Conservation (phyloP, 768 basidiomycete genomes). For the Leccinum arenicola region DNA sequence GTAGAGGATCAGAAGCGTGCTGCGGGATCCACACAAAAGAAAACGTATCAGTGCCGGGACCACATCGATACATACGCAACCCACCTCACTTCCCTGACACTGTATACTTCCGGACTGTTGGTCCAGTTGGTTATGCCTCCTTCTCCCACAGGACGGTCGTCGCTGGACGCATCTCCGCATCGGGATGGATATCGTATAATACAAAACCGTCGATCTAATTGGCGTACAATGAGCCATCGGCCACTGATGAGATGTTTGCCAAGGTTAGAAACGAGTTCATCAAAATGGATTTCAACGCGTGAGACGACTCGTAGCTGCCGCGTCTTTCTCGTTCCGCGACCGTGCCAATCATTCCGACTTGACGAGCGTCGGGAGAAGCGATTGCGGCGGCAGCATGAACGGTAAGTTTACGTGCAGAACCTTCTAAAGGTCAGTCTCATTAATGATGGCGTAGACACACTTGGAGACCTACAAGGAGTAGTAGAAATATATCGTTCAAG, state of each 20-base stretch:
- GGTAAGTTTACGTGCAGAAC: neutral
- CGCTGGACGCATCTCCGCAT: neutral
- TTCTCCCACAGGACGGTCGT: conserved; percentile 1
- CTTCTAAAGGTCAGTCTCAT: neutral
- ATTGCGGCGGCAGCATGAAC: neutral
- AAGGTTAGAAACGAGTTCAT: neutral
- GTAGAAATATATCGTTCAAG: neutral
- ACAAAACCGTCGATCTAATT: neutral
- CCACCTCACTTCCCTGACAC: neutral
- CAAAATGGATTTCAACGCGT: neutral
- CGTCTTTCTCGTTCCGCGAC: neutral
- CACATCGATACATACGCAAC: neutral
- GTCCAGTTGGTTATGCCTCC: neutral
- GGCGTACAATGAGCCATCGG: conserved; percentile 1
- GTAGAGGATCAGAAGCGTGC: neutral
- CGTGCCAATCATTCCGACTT: neutral
- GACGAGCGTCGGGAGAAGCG: neutral
- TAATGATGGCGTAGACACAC: neutral
- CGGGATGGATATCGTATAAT: neutral
- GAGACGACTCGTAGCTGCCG: neutral
- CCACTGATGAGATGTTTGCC: neutral
- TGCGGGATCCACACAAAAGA: neutral
- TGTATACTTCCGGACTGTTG: neutral
- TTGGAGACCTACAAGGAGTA: neutral
- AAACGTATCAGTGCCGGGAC: neutral